Base-by-base conservation (phyloP, 345 rosid genomes). In the Aquilaria yunnanensis region DNA sequence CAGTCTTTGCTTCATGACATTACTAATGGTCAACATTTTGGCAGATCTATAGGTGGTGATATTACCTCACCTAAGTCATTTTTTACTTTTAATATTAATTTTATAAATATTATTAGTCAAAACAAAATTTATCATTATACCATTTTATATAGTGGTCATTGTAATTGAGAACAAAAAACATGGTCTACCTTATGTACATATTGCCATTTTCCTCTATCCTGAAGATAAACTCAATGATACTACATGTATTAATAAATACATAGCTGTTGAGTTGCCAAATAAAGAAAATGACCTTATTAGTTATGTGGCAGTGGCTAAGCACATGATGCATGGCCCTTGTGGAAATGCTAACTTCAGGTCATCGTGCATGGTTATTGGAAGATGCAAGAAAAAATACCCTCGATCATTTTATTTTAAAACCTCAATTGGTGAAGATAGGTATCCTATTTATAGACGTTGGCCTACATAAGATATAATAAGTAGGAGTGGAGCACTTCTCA, bases 321-420 rank as follows among this genome's bases (percentile, higher is more conserved):
- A 12, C 14, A 62, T 62, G 66, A 62, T 50, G 50, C 66, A 51
- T 32, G 47, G 57, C 0, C 57, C 50, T 16, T 16, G 59, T 12
- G 32, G 41, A 5, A 3, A 2, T 7, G 33, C 32, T 4, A 56
- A 33, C 32, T 5, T 4, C 3, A 10, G 8, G 1, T 14, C 41
- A 1, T 32, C 41, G 1, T 47, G 53, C 23, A 60, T 30, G 54
- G 51, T 16, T 10, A 47, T 48, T 2, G 51, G 14, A 31, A 14
- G 31, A 7, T 14, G 0, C 10, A 3, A 3, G 14, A 56, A 56
- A 29, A 23, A 30, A 56, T 56, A 23, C 2, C 2, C 41, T 3
- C 1, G 59, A 2, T 0, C 1, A 23, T 13, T 16, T 37, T 1
- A 5, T 2, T 9, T 3, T 23, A 14, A 0, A 11, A 49, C 45